phyloP scores from a whole-genome alignment of 2,329 filamentous ascomycete species.

The Beauveria asiatica region DNA sequence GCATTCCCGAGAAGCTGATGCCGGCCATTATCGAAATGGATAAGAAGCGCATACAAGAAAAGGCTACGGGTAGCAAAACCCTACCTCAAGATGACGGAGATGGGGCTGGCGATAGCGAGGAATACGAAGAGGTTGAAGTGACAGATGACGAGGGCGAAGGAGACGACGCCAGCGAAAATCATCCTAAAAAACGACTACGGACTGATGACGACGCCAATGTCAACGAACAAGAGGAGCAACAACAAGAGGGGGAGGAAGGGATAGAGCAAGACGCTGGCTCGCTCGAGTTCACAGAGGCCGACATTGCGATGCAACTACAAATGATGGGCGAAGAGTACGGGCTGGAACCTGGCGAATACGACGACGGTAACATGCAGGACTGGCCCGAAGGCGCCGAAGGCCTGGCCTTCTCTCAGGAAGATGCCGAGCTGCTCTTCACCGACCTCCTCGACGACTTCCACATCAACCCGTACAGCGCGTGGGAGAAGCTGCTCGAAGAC shows the following conservation, averaged over 20 bases:
- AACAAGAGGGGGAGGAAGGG: slow-evolving; percentile 54
- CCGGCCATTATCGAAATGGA: slow-evolving; percentile 67
- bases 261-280: slow-evolving; percentile 39
- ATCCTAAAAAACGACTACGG: slow-evolving; percentile 55
- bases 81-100: slow-evolving; percentile 4
- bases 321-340: slow-evolving; percentile 84
- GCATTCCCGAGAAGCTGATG: slow-evolving; percentile 81
- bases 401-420: slow-evolving; percentile 61
- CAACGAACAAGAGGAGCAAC: slow-evolving; percentile 34
- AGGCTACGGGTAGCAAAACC: slow-evolving; percentile 28
- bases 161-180: slow-evolving; percentile 27
- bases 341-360: slow-evolving; percentile 68
- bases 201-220: slow-evolving; percentile 48
- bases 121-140: slow-evolving; percentile 66
- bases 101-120: slow-evolving; percentile 48
- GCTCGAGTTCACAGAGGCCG: slow-evolving; percentile 85
- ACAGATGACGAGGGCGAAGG: slow-evolving; percentile 39
- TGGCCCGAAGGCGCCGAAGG: slow-evolving; percentile 68
- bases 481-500: slow-evolving; percentile 83
- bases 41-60: slow-evolving; percentile 57
- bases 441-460: slow-evolving; percentile 76
- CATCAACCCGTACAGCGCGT: slow-evolving; percentile 81
- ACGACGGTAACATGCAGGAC: slow-evolving; percentile 50
- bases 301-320: slow-evolving; percentile 86
- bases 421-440: slow-evolving; percentile 70